Evolutionary conservation across 371 early-diverging fungal genomes (phyloP), one percentile per base, ranked within the genome.

Genomic region (Mortierella polycephala): DNA sequence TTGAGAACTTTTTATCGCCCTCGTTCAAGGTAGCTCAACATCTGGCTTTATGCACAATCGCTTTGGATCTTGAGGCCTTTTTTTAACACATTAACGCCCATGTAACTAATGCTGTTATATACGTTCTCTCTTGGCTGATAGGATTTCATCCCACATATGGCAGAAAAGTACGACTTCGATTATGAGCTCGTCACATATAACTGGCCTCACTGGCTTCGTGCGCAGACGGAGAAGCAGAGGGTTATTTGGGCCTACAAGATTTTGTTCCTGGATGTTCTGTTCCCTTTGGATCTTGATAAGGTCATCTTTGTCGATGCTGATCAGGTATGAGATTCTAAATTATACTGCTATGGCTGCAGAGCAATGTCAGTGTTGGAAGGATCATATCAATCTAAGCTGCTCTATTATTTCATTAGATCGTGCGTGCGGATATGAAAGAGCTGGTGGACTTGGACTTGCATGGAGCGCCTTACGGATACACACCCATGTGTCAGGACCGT

Each of bases 201-300:
- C 74, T 98, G 99, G 99, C 99, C 99, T 6, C 91, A 95, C 44
- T 98, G 98, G 98, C 86, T 98, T 16, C 87, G 95, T 41, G 83
- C 85, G 18, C 96, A 97, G 80, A 90, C 89, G 0, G 98, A 96
- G 81, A 98, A 98, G 80, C 98, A 98, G 82, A 86, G 99, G 20
- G 95, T 91, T 5, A 97, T 98, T 65, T 98, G 99, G 99, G 99
- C 96, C 9, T 97, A 97, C 88, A 98, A 98, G 85, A 96, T 98
- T 62, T 83, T 98, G 71, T 98, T 98, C 83, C 83, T 98, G 64
- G 99, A 98, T 82, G 98, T 98, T 46, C 83, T 98, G 46, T 98
- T 98, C 85, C 99, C 99, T 11, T 84, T 98, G 42, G 86, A 87
- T 64, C 82, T 98, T n/a, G 95, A 97, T 61, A 94, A 95, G 60